phyloP scores from a whole-genome alignment of 129 eudicot genomes.

The Escallonia herrerae region DNA sequence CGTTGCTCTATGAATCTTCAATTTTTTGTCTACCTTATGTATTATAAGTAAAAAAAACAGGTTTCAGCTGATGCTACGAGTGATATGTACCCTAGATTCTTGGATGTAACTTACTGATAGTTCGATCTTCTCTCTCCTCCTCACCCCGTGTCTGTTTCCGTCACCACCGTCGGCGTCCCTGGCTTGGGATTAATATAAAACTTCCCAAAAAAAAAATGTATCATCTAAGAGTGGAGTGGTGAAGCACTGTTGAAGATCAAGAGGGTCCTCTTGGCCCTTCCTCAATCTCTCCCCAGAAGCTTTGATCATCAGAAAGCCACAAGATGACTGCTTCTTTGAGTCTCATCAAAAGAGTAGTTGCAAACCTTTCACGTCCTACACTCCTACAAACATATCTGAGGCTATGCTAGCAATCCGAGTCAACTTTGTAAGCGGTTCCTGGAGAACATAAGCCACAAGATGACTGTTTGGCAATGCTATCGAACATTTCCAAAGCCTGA shows the following conservation, averaged over 20 bases:
- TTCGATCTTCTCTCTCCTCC: no score
- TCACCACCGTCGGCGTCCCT: no score
- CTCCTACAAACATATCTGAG: constrained; percentile 76
- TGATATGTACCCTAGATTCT: no score
- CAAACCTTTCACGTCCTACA: constrained; percentile 89
- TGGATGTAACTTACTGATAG: no score
- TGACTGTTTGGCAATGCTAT: neutral
- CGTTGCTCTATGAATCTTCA: no score
- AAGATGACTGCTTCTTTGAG: constrained; percentile 81
- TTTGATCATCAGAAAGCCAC: constrained; percentile 92
- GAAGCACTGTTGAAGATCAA: constrained; percentile 79
- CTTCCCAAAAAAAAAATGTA: constrained; percentile 33
- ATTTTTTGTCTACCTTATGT: no score
- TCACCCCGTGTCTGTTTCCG: no score
- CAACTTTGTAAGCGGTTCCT: constrained; percentile 69
- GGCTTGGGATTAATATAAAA: no score
- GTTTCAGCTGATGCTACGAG: no score
- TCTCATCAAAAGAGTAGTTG: constrained; percentile 76
- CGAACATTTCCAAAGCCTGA: neutral
- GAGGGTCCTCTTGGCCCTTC: constrained; percentile 59
- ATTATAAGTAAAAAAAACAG: no score
- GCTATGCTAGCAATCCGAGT: constrained; percentile 50
- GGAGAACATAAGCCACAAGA: neutral
- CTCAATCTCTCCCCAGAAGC: constrained; percentile 90
- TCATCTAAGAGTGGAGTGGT: neutral